A percentile compares a stretch with the other conserved stretches of the same genome.
These are phyloP conservation scores for Polyporus arcularius DNA, from an alignment of 768 basidiomycete genomes.

Conservation along the genomic window DNA sequence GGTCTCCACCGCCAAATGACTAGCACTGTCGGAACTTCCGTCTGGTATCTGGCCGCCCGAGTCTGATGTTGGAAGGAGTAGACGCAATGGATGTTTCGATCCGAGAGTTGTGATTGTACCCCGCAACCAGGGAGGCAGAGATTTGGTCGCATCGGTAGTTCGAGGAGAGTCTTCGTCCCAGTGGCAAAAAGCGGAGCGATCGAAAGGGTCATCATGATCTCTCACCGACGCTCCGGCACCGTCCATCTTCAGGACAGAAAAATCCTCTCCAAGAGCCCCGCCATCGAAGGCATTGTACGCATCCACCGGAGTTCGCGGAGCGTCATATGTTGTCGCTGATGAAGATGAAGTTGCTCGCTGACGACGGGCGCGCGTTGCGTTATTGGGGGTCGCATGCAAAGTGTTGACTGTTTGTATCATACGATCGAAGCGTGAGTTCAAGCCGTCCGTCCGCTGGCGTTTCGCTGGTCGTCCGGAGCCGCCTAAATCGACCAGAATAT, in stretches of 20 bases:
- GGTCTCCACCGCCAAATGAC: background rate
- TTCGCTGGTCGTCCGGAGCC: constrained; percentile 34
- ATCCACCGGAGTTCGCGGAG: constrained; percentile 44
- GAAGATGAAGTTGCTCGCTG: constrained; percentile 40
- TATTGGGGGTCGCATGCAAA: constrained; percentile 21
- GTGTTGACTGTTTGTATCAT: constrained; percentile 65
- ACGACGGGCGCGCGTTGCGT: constrained; percentile 20
- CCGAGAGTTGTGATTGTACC: constrained; percentile 51
- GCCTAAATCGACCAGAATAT: background rate
- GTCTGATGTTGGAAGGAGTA: constrained; percentile 29
- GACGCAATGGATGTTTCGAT: constrained; percentile 48
- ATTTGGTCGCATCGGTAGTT: constrained; percentile 1
- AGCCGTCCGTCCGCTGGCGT: constrained; percentile 47
- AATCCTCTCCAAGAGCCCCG: constrained; percentile 39
- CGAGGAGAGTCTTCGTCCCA: constrained; percentile 6
- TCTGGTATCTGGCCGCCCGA: background rate
- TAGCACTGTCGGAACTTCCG: background rate
- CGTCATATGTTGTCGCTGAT: constrained; percentile 43
- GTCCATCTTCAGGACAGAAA: constrained; percentile 47
- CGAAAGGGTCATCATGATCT: background rate
- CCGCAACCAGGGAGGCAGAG: constrained; percentile 59
- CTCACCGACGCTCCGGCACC: background rate
- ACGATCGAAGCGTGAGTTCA: constrained; percentile 64
- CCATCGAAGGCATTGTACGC: constrained; percentile 37
- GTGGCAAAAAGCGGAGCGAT: constrained; percentile 1